Evolutionary conservation across 257 asterid species (phyloP), one percentile per base, ranked within the genome.

Genomic region (Apocynum venetum): DNA sequence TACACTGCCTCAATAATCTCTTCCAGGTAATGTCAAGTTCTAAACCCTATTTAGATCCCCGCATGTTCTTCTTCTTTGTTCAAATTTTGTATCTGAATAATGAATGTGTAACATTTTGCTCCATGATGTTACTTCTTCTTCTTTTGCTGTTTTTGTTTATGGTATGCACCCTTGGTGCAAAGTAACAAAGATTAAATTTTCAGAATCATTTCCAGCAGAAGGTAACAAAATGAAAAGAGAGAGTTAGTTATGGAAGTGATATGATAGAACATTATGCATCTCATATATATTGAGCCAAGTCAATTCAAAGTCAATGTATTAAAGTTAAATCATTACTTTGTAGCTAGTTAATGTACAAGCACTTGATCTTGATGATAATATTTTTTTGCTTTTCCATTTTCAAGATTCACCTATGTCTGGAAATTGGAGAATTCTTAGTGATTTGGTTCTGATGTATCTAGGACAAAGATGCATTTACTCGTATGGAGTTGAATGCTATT

Each of bases 1-100:
- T 93, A 68, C 99, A 95, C 80, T 78, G 97, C 83, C 98, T 95
- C 87, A 95, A 95, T 86, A 95, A 93, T 85, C 90, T 95, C 78
- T 90, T 91, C 86, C 99, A 95, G 97, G 98, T 94, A 86, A 59
- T 12, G 31, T 65, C 66, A 25, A 25, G 70, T 70, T 31, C 65
- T 25, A 43, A 49, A 76, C 19, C 72, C 48, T 53, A 8, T 63
- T 72, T 51, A 48, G 41, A 51, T 19, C 57, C 44, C 43, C 12
- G 44, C 40, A 14, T 49, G 43, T n/a, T 19, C 31, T 73, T 59
- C 46, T n/a, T 55, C 48, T 48, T 1, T 77, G 10, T 31, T 4
- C 40, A 12, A 66, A 2, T 70, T 76, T 41, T 68, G 41, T 56
- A 15, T 43, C 56, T 68, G 46, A 46, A 49, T 35, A 38, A 51